Evolutionary conservation across 2,329 filamentous ascomycete species (phyloP), one percentile per base, ranked within the genome.

Genomic region (Boeremia lycopersici): DNA sequence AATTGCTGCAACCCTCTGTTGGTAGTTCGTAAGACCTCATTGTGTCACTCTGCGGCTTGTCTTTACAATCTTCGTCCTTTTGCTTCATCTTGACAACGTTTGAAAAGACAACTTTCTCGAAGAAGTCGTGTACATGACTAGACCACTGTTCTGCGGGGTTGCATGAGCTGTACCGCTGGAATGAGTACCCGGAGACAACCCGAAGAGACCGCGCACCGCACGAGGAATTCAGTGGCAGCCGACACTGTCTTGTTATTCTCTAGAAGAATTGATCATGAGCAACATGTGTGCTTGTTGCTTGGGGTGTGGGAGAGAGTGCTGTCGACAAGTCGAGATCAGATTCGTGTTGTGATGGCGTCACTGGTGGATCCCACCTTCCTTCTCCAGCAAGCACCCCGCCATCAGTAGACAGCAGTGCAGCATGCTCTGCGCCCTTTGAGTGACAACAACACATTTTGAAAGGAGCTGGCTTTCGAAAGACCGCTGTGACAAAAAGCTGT

Each of bases 331-430:
- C 15, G 19, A 33, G 9, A 11, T 12, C 17, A 9, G 9, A 19
- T 11, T 35, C 6, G 25, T 29, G 8, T 12, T 19, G 31, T 47
- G 42, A 50, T 47, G 47, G 36, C 53, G 53, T 56, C 47, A 56
- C 46, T 46, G 41, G 52, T 55, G 52, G 52, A 50, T 48, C 46
- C 46, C 42, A 56, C 53, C 53, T 56, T 56, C 53, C 53, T 47
- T 51, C 36, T 51, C 53, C 30, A 50, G 53, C 46, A 3, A 50
- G 35, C 30, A 35, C 40, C 53, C 47, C 53, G 41, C 53, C 33
- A 43, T 48, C 31, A 8, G n/a, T 31, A 10, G 15, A 49, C 29
- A 45, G 15, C 49, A 53, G 30, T 25, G 30, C 30, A 36, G 19
- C 42, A 36, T 43, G 49, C 49, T 43, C 49, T 47, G 36, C 41